Base-by-base conservation (phyloP, 2,329 filamentous ascomycete species). In the Xylaria sp. region DNA sequence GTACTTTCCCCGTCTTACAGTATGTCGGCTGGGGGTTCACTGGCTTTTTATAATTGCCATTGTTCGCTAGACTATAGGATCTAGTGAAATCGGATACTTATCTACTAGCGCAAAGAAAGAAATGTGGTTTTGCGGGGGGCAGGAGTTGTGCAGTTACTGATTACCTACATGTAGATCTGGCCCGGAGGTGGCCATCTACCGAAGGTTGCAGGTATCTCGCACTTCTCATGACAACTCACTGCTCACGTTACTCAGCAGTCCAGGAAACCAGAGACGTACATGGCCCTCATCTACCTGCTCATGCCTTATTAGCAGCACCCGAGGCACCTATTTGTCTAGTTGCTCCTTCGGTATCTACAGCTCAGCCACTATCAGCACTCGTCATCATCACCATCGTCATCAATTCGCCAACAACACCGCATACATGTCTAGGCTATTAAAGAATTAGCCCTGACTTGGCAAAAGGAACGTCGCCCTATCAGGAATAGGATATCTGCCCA, bases 311-410 rank as follows among this genome's bases (percentile, higher is more conserved):
- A 9, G 39, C n/a, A 7, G 18, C 15, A 9, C 36, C 36, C n/a
- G 39, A n/a, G 5, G 18, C 15, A 9, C 36, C 36, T 41, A 41
- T n/a, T 41, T 18, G 15, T n/a, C n/a, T 7, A 45, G 41, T 45
- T 45, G 7, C 20, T 41, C 39, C 7, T 41, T n/a, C 39, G 4
- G 4, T 50, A 50, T 13, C 9, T 30, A 50, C 46, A 5, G 30
- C 60, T 67, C 61, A 63, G 60, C 62, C 60, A 60, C 60, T 61
- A 13, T 12, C 46, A 62, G 58, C 58, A 63, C 36, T 62, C 64
- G 60, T 66, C 58, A 34, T 34, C 50, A 34, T 32, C 50, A 53
- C 58, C 64, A 56, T 66, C 58, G 20, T 34, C 50, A 34, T 32
- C 50, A 53, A 53, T 34, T 28, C 18, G 18, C 28, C 15, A n/a